A percentile compares a stretch with the other conserved stretches of the same genome.
Evolutionary conservation across 345 rosid species (phyloP).

Genomic region (thale cress (Arabidopsis thaliana)): TAIR10.1 NC_003076.8:9650501-9651000

Average conservation of each 20-base stretch:
- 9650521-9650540: constrained; percentile 43
- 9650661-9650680: constrained; percentile 47
- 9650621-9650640: neutral
- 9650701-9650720: constrained; percentile 60
- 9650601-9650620: neutral
- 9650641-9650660: neutral
- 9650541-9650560: constrained; percentile 26
- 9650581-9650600: neutral
- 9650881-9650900: constrained; percentile 51
- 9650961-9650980: neutral
- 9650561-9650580: neutral
- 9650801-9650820: neutral
- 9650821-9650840: neutral
- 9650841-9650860: constrained; percentile 19
- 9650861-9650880: constrained; percentile 40
- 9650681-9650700: constrained; percentile 47
- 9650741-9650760: neutral
- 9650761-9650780: neutral
- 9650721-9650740: constrained; percentile 57
- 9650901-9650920: constrained; percentile 48
- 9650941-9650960: neutral
- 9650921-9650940: constrained; percentile 54
- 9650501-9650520: constrained; percentile 45
- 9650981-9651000: neutral
- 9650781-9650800: neutral